Percentiles rank a stretch among this genome's conserved stretches.
These are phyloP conservation scores for Triglochin maritima DNA, from an alignment of 106 monocot genomes.

Conservation along the genomic window DNA sequence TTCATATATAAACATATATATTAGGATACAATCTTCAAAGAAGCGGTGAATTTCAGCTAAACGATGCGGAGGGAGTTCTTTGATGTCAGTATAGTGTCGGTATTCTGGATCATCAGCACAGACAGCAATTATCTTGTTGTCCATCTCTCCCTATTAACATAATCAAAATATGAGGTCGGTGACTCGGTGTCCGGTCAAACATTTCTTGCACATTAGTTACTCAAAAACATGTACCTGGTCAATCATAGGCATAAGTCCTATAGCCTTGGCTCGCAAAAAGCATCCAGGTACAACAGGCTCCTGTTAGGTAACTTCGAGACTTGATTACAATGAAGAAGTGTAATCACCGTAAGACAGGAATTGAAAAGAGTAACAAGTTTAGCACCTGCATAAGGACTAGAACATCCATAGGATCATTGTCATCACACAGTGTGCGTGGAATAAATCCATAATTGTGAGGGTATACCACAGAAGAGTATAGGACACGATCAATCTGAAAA, in stretches of 20 bases:
- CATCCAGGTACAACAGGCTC: slow-evolving; percentile 25
- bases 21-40: slow-evolving; percentile 29
- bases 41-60: slow-evolving; percentile 20
- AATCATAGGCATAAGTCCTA: slow-evolving; percentile 31
- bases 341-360: neutral
- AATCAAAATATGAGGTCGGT: neutral
- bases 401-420: slow-evolving; percentile 27
- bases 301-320: slow-evolving; percentile 1
- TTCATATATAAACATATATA: neutral
- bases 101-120: slow-evolving; percentile 30
- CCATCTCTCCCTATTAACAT: slow-evolving; percentile 21
- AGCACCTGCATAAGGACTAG: slow-evolving; percentile 23
- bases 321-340: neutral
- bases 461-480: slow-evolving; percentile 29
- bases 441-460: slow-evolving; percentile 30
- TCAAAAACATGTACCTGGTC: slow-evolving; percentile 12
- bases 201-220: neutral
- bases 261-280: slow-evolving; percentile 26
- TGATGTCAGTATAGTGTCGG: slow-evolving; percentile 21
- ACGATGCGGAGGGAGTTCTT: slow-evolving; percentile 19
- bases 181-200: neutral
- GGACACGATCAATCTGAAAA: slow-evolving; percentile 16
- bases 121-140: slow-evolving; percentile 27
- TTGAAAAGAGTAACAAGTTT: neutral
- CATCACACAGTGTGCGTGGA: slow-evolving; percentile 26